Base-by-base conservation (phyloP, 768 basidiomycete genomes). In the Kwoniella heveanensis region DNA sequence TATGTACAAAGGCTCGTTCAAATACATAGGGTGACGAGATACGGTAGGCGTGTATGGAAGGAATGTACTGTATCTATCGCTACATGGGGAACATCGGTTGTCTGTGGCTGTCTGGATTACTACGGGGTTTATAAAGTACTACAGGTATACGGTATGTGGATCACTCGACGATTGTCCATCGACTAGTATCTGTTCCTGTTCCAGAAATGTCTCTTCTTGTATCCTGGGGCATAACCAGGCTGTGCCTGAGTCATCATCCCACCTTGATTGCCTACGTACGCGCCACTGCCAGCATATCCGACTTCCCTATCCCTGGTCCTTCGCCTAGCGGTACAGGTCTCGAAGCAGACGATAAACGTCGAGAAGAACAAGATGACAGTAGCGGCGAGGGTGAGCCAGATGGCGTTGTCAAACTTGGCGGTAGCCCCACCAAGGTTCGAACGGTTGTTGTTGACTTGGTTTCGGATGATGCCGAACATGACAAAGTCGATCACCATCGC, bases 321-420 rank as follows among this genome's bases (percentile, higher is more conserved):
- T 54, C 62, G 24, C 47, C 62, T 25, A 25, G 54, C n/a, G 12
- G 62, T 64, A 47, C 54, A 64, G 15, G 54, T 57, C 32, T 56
- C 54, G 44, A 64, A 64, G 27, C 62, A 64, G 10, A 64, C 62
- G 12, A 92, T 88, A 78, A 92, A 95, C 13, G 92, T 90, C 49
- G 90, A 88, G 80, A 96, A 89, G 84, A 93, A 91, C 47, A 97
- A 83, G 21, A 93, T 82, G 19, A 94, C 25, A 85, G 89, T 92
- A 0, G 91, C 90, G 1, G 86, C 88, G 32, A 97, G 85, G 1
- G 91, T 92, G 50, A 97, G 82, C 94, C 94, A 97, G 47, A 94
- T 85, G 22, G 90, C 92, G 62, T 85, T 73, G 21, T 47, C 50
- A 57, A 64, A 77, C 4, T 19, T 39, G 13, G 72, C 67, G 26